Conservation (phyloP, 2,329 filamentous ascomycete species). For the Aspergillus novoparasiticus region DNA sequence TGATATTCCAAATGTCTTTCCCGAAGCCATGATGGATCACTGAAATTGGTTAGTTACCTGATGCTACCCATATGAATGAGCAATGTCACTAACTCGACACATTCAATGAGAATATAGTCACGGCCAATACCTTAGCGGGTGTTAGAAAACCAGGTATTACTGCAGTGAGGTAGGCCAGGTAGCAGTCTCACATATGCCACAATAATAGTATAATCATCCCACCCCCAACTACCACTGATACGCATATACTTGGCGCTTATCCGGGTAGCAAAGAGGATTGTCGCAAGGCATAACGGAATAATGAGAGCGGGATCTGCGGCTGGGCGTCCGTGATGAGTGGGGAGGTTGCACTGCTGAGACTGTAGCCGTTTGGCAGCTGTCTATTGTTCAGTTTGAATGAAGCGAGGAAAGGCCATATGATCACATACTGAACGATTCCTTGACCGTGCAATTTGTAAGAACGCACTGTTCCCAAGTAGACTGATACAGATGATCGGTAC, state of each 20-base stretch:
- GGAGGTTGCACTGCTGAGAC: conserved; percentile 12
- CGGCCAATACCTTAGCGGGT: conserved; percentile 12
- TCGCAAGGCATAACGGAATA: conserved; percentile 16
- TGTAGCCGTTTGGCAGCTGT: conserved; percentile 12
- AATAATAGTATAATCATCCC: conserved; percentile 21
- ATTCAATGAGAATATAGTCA: conserved; percentile 16
- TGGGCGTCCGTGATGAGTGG: conserved; percentile 10
- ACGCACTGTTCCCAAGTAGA: conserved; percentile 4
- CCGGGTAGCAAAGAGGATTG: conserved; percentile 16
- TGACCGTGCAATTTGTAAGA: conserved; percentile 1
- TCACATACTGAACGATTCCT: conserved; percentile 13
- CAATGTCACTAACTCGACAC: conserved; percentile 13
- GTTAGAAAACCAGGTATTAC: background rate
- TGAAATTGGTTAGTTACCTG: conserved; percentile 1
- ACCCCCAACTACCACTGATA: conserved; percentile 20
- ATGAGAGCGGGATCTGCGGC: conserved; percentile 16
- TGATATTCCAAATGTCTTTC: conserved; percentile 26
- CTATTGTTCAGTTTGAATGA: background rate
- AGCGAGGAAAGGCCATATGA: too few relatives aligned
- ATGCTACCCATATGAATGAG: background rate
- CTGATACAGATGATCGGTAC: background rate
- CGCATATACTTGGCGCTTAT: conserved; percentile 14
- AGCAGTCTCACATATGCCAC: conserved; percentile 16
- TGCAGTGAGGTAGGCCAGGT: background rate
- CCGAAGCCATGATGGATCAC: conserved; percentile 28